A percentile compares a stretch with the other conserved stretches of the same genome.
Conservation (phyloP, 2,329 filamentous ascomycete genomes). For the Pestalotiopsis sp. region DNA sequence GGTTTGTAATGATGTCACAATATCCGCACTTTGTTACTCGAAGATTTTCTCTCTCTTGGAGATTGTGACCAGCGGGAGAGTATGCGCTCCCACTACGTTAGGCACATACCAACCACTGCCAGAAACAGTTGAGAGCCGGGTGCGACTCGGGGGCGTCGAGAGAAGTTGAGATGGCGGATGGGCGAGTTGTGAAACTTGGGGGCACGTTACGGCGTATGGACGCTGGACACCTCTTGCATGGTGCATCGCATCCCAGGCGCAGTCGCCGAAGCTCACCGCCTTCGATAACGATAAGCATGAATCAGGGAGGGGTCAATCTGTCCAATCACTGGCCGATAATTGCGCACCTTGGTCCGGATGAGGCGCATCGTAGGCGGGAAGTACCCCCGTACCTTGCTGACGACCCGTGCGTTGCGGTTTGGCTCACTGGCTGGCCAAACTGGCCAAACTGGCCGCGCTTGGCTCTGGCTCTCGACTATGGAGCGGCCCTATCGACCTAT, state of each 20-base stretch:
- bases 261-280: background rate
- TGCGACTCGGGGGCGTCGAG: background rate
- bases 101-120: background rate
- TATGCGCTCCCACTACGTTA: background rate
- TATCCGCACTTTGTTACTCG: background rate
- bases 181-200: background rate
- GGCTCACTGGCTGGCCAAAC: background rate
- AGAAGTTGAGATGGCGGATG: background rate
- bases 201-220: background rate
- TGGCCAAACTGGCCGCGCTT: background rate
- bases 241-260: background rate
- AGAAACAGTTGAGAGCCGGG: background rate
- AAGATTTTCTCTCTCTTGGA: background rate
- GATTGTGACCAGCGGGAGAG: background rate
- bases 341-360: slow-evolving; percentile 11
- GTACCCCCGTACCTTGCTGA: background rate
- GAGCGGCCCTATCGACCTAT: background rate
- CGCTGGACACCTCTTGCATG: slow-evolving; percentile 4
- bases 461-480: background rate
- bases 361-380: slow-evolving; percentile 5
- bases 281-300: slow-evolving; percentile 14
- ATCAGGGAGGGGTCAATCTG: background rate
- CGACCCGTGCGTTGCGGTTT: background rate
- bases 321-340: slow-evolving; percentile 14
- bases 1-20: background rate